Base-by-base conservation (phyloP, 257 asterid genomes). In the Anisodus acutangulus region DNA sequence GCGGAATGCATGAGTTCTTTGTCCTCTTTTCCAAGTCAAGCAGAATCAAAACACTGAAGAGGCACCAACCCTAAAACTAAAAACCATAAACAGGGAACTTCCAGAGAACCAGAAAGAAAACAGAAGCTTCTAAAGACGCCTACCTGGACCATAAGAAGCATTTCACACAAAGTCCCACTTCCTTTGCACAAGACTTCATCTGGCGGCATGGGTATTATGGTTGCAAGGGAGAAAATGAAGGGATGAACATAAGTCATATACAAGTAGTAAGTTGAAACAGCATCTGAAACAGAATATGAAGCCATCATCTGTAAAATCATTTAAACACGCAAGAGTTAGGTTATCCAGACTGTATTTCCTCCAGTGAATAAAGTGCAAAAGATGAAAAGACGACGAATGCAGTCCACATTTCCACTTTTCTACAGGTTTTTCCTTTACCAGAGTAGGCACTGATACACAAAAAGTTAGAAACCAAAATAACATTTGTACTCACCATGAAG, bases 131-230 rank as follows among this genome's bases (percentile, higher is more conserved):
- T 39, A 63, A 53, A 70, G 87, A 41, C 78, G 86, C 89, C 86
- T 84, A 94, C 99, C 98, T 96, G 95, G 86, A 94, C 99, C 98
- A 96, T 94, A 83, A 96, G 99, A 88, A 96, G 98, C 99, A 96
- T 96, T 91, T 96, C 99, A 82, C 99, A 96, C 66, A 96, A 93
- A 81, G 99, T 96, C 57, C 99, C 99, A 88, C 99, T 96, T 91
- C 99, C 99, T 91, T 96, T 96, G 55, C 99, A 90, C 87, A 96
- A 89, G 83, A 96, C 99, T 88, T 96, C 99, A 86, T 96, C 99
- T 26, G 99, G 99, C 82, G 98, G 97, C 99, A 96, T 96, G 71
- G 99, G 99, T 83, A 96, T 94, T 78, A 96, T 94, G 85, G 99
- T 96, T 83, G 99, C 98, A 71, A 96, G 98, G 58, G 99, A 96